Percentiles rank a stretch among this genome's conserved stretches.
Evolutionary conservation across 345 rosid genomes (phyloP).

Genomic region (thale cress (Arabidopsis thaliana)): DNA sequence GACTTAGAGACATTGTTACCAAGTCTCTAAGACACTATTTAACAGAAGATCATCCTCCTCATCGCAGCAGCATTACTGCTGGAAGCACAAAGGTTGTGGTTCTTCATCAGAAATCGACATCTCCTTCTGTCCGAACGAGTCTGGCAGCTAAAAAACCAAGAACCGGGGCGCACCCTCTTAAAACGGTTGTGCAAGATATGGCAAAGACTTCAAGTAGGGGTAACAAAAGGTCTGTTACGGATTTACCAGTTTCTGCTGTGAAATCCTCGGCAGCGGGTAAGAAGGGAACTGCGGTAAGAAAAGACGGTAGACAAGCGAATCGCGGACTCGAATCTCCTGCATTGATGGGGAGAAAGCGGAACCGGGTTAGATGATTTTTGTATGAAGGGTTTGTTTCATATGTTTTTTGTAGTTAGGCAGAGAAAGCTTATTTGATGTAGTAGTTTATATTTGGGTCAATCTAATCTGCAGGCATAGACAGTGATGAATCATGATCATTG

Average conservation of each 20-base stretch:
- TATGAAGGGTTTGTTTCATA: constrained; percentile 17
- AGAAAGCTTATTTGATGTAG: constrained; percentile 24
- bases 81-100: constrained; percentile 30
- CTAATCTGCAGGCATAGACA: constrained; percentile 8
- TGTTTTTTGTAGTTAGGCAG: constrained; percentile 35
- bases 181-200: constrained; percentile 24
- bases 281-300: constrained; percentile 43
- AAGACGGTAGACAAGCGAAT: constrained; percentile 13
- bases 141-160: constrained; percentile 48
- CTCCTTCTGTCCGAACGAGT: constrained; percentile 43
- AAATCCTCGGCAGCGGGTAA: constrained; percentile 49
- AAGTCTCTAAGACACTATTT: constrained; percentile 55
- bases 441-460: not conserved
- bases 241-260: constrained; percentile 47
- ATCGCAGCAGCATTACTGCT: constrained; percentile 34
- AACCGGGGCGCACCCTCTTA: constrained; percentile 31
- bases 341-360: constrained; percentile 57
- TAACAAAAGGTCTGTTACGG: constrained; percentile 40
- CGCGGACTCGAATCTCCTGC: constrained; percentile 41
- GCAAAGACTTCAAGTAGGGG: constrained; percentile 44
- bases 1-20: constrained; percentile 62
- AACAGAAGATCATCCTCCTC: constrained; percentile 44
- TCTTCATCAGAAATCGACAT: constrained; percentile 19
- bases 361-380: constrained; percentile 49
- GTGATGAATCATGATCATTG: not conserved